Evolutionary conservation across 108 stramenopile species (phyloP).

Genomic region (Mediolabrus comicus): DNA sequence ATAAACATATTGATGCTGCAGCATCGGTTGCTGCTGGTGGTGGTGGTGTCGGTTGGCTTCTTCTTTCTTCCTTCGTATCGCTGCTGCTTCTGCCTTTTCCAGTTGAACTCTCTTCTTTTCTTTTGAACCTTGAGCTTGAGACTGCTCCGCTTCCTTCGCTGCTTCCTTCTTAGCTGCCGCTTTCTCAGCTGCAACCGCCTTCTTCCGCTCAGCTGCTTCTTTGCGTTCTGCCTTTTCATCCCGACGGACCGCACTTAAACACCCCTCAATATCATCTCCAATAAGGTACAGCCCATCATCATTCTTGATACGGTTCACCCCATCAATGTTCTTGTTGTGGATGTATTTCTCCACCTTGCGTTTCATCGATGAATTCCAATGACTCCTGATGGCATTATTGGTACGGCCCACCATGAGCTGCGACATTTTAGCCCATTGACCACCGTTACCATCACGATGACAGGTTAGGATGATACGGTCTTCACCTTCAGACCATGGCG

Average conservation of each 20-base stretch:
- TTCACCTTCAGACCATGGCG: constrained; percentile 87
- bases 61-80: no score
- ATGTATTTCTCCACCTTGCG: constrained; percentile 86
- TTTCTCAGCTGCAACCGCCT: no score
- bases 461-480: constrained; percentile 81
- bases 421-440: constrained; percentile 95
- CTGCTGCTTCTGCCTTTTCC: no score
- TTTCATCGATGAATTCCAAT: constrained; percentile 95
- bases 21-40: no score
- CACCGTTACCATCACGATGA: constrained; percentile 75
- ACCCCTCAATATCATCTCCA: constrained; percentile 76
- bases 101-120: no score
- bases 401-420: constrained; percentile 87
- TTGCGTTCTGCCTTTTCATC: no score
- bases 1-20: no score
- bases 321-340: constrained; percentile 47
- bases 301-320: constrained; percentile 35
- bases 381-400: constrained; percentile 98
- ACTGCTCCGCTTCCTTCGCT: no score
- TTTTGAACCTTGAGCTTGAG: no score
- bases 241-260: constrained; percentile 52
- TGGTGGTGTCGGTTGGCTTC: no score
- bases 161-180: no score
- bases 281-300: constrained; percentile 57
- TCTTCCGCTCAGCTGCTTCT: no score